Evolutionary conservation across 1,139 yeast species (phyloP).

Genomic region (Entelexis sorbosivorans): DNA sequence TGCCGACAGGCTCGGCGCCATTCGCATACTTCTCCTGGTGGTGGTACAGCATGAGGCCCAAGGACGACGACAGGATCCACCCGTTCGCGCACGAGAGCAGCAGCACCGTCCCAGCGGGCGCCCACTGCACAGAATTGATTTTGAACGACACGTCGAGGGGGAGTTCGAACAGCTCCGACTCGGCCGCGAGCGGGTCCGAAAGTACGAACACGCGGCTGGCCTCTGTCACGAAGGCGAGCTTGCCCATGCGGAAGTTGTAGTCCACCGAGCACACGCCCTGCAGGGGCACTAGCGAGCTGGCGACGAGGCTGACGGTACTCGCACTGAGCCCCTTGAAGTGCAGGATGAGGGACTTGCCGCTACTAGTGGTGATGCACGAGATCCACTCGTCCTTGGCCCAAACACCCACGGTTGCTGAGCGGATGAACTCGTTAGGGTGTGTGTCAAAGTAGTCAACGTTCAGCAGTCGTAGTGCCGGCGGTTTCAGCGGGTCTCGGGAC

Average conservation of each 20-base stretch:
- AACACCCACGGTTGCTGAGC: background rate
- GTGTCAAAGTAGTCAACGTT: constrained; percentile 2
- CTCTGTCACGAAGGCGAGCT: constrained; percentile 13
- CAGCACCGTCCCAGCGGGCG: constrained; percentile 21
- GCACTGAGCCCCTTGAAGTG: constrained; percentile 3
- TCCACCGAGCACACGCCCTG: constrained; percentile 1
- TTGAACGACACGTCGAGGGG: background rate
- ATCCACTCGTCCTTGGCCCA: constrained; percentile 12
- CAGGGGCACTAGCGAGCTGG: background rate
- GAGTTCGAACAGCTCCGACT: constrained; percentile 7
- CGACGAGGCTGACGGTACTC: background rate
- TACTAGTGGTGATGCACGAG: constrained; percentile 1
- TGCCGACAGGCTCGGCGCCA: constrained; percentile 5
- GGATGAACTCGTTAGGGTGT: background rate
- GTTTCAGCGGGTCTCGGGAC: constrained; percentile 16
- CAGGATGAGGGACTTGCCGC: constrained; percentile 4
- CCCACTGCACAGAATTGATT: constrained; percentile 19
- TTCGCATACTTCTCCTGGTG: background rate
- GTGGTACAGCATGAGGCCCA: constrained; percentile 20
- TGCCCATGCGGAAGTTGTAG: constrained; percentile 18
- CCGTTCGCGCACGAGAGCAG: constrained; percentile 20
- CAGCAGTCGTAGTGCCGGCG: constrained; percentile 9
- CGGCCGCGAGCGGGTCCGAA: constrained; percentile 1
- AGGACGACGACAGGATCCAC: constrained; percentile 21
- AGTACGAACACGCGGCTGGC: constrained; percentile 6